These are phyloP conservation scores for Diatrype stigma DNA, from an alignment of 2,329 filamentous ascomycete species.

Conservation along the genomic window DNA sequence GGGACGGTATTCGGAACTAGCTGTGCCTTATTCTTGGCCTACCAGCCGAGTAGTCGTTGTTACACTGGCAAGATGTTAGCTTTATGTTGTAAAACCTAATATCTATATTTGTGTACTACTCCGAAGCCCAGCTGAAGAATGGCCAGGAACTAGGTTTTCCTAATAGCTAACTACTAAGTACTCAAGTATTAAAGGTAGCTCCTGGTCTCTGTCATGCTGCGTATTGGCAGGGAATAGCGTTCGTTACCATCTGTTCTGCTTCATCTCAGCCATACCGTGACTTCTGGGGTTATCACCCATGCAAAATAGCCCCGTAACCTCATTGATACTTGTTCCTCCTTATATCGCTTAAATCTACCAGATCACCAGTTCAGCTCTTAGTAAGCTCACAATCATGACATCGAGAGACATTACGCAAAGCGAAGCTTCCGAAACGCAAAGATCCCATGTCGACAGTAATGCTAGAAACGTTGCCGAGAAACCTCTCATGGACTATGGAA, in stretches of 20 bases:
- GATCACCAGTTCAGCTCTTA: too few relatives aligned
- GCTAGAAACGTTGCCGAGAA: not conserved
- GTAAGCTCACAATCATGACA: not conserved
- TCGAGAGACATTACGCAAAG: not conserved
- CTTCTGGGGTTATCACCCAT: not conserved
- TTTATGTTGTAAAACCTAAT: not conserved
- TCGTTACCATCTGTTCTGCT: too few relatives aligned
- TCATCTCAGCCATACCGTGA: too few relatives aligned
- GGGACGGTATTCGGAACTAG: too few relatives aligned
- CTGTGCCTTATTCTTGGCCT: too few relatives aligned
- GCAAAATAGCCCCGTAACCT: too few relatives aligned
- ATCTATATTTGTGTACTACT: not conserved
- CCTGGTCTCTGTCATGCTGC: not conserved
- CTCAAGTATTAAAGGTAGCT: not conserved
- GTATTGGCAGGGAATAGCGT: not conserved
- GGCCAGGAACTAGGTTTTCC: too few relatives aligned
- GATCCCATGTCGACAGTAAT: slow-evolving; percentile 2
- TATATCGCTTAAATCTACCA: too few relatives aligned
- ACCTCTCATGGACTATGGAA: not conserved
- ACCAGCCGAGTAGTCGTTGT: not conserved
- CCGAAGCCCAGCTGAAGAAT: too few relatives aligned
- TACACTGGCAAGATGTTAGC: not conserved
- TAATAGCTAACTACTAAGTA: not conserved
- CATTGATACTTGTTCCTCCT: too few relatives aligned
- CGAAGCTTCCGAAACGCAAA: slow-evolving; percentile 1